Percentiles rank a stretch among this genome's conserved stretches.
Conservation (phyloP, 176 grass and related monocot species). For the Puya raimondii region DNA sequence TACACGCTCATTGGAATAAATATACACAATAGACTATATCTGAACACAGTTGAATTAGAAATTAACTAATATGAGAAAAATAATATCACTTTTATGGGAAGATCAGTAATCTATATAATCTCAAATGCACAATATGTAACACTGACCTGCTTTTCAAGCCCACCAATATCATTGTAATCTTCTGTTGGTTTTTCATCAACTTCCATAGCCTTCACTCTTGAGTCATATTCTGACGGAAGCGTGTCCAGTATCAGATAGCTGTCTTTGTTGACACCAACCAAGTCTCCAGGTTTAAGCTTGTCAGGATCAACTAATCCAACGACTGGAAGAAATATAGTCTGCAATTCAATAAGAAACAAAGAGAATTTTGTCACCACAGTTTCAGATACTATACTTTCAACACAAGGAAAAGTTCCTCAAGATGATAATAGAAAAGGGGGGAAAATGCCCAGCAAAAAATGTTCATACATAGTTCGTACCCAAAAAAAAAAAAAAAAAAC, state of each 20-base stretch:
- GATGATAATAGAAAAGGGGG: not conserved
- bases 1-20: too few species aligned
- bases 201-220: slow-evolving; percentile 88
- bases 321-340: slow-evolving; percentile 92
- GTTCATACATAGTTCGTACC: not conserved
- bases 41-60: too few species aligned
- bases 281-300: slow-evolving; percentile 73
- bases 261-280: slow-evolving; percentile 93
- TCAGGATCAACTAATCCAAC: slow-evolving; percentile 86
- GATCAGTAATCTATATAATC: not conserved
- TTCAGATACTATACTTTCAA: not conserved
- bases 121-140: not conserved
- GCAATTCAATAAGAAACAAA: slow-evolving; percentile 19
- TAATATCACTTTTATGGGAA: not conserved
- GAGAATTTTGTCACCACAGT: not conserved
- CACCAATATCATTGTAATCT: slow-evolving; percentile 97
- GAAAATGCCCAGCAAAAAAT: not conserved
- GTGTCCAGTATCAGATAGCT: slow-evolving; percentile 89
- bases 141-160: slow-evolving; percentile 83
- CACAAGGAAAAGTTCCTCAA: not conserved
- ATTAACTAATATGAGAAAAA: not conserved
- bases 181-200: slow-evolving; percentile 90
- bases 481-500: too few species aligned
- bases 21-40: too few species aligned
- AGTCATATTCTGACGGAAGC: slow-evolving; percentile 82